phyloP scores from a whole-genome alignment of 176 grass and related monocot genomes.

The Eremochloa ophiuroides region DNA sequence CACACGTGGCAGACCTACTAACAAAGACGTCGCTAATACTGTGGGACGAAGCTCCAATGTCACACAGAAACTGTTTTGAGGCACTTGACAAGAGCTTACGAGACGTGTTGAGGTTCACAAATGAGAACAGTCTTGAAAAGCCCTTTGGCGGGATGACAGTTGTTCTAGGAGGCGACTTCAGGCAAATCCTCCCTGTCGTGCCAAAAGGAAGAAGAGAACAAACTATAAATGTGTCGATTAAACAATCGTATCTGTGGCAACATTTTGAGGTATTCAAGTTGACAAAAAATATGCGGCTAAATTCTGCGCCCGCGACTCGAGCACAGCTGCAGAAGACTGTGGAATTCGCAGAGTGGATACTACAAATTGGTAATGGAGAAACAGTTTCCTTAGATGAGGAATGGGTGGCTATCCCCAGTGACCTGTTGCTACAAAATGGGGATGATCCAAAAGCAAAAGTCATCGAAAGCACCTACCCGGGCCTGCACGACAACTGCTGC shows the following conservation, averaged over 20 bases:
- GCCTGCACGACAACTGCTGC: neutral
- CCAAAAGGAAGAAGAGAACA: neutral
- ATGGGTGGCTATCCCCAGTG: neutral
- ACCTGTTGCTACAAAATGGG: neutral
- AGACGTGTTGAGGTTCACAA: neutral
- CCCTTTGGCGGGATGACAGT: conserved; percentile 8
- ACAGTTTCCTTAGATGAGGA: neutral
- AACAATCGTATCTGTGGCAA: conserved; percentile 4
- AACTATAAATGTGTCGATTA: conserved; percentile 4
- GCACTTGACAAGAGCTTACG: conserved; percentile 7
- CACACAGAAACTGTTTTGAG: conserved; percentile 4
- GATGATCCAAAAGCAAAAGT: neutral
- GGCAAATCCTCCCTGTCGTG: conserved; percentile 16
- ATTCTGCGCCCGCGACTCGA: neutral
- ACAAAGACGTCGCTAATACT: conserved; percentile 15
- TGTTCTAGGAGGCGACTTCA: conserved; percentile 12
- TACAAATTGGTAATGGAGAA: neutral
- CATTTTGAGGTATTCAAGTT: neutral
- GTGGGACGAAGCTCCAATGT: conserved; percentile 11
- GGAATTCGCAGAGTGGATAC: conserved; percentile 3
- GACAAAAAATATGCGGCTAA: conserved; percentile 22
- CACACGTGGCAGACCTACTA: neutral
- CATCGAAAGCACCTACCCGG: neutral
- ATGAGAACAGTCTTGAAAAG: neutral
- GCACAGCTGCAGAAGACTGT: neutral